Conservation (phyloP, 768 basidiomycete genomes). For the Phallus indusiatus region DNA sequence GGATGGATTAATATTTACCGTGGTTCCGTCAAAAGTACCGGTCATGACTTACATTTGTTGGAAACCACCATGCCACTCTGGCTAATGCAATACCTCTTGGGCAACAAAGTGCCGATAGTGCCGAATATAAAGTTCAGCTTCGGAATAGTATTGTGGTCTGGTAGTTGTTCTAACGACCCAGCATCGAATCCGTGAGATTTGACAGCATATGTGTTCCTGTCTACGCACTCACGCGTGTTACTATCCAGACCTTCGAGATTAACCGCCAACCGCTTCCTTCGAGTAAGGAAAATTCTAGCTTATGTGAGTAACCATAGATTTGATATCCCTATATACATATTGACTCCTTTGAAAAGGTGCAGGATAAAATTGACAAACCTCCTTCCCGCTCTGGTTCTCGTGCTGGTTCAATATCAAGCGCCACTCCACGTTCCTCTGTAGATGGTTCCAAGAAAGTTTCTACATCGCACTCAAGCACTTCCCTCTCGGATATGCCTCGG, state of each 20-base stretch:
- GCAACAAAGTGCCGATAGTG: slow-evolving; percentile 45
- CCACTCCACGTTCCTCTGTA: slow-evolving; percentile 9
- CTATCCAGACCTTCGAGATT: slow-evolving; percentile 68
- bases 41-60: slow-evolving; percentile 41
- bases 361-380: slow-evolving; percentile 72
- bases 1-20: slow-evolving; percentile 70
- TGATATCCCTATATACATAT: slow-evolving; percentile 5
- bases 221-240: not conserved
- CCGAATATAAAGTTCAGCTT: slow-evolving; percentile 78
- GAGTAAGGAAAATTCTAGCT: slow-evolving; percentile 72
- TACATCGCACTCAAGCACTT: not conserved
- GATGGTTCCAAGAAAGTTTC: not conserved
- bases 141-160: slow-evolving; percentile 69
- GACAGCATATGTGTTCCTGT: slow-evolving; percentile 55
- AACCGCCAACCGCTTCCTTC: slow-evolving; percentile 77
- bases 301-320: slow-evolving; percentile 45
- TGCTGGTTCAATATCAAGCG: not conserved
- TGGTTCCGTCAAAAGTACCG: slow-evolving; percentile 51
- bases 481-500: not conserved
- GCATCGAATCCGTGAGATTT: slow-evolving; percentile 59
- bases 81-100: slow-evolving; percentile 79
- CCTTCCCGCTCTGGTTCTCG: slow-evolving; percentile 9
- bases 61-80: slow-evolving; percentile 80
- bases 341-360: slow-evolving; percentile 40
- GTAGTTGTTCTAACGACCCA: slow-evolving; percentile 33